Conservation (phyloP, 495 filamentous ascomycete genomes). For the Aspergillus affinis region DNA sequence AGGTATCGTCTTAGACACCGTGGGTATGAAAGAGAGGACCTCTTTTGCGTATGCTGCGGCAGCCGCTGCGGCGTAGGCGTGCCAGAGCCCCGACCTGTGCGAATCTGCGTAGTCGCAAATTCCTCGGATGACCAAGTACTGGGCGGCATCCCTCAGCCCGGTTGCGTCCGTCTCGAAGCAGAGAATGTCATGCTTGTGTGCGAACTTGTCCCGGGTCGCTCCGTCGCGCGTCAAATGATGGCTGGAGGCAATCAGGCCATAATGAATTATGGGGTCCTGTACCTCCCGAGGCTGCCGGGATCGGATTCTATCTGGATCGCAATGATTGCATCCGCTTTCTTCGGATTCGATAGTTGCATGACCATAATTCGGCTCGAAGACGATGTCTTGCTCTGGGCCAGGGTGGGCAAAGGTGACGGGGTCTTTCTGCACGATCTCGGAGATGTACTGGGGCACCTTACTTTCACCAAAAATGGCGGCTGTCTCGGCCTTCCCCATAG, state of each 20-base stretch:
- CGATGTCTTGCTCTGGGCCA: constrained; percentile 25
- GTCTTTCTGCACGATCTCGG: constrained; percentile 25
- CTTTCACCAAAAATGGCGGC: constrained; percentile 16
- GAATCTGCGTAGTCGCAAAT: constrained; percentile 43
- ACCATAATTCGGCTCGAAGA: constrained; percentile 30
- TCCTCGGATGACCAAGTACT: constrained; percentile 39
- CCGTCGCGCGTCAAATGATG: constrained; percentile 28
- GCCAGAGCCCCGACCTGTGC: constrained; percentile 36
- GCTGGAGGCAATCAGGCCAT: constrained; percentile 34
- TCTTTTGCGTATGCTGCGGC: constrained; percentile 37
- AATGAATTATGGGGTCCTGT: constrained; percentile 30
- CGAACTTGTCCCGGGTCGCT: constrained; percentile 19
- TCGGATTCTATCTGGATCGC: constrained; percentile 20
- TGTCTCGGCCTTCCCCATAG: constrained; percentile 26
- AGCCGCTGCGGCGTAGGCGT: constrained; percentile 34
- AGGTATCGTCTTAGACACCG: constrained; percentile 20
- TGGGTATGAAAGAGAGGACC: constrained; percentile 27
- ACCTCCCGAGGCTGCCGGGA: constrained; percentile 17
- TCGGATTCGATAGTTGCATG: constrained; percentile 18
- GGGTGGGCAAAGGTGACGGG: constrained; percentile 24
- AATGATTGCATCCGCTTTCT: constrained; percentile 22
- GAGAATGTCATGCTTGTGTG: constrained; percentile 21
- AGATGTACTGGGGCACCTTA: constrained; percentile 24
- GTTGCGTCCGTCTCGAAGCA: constrained; percentile 43
- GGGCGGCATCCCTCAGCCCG: constrained; percentile 28